Evolutionary conservation across 2,329 filamentous ascomycete species (phyloP), one percentile per base, ranked within the genome.

Genomic region (Gremmenia infestans): DNA sequence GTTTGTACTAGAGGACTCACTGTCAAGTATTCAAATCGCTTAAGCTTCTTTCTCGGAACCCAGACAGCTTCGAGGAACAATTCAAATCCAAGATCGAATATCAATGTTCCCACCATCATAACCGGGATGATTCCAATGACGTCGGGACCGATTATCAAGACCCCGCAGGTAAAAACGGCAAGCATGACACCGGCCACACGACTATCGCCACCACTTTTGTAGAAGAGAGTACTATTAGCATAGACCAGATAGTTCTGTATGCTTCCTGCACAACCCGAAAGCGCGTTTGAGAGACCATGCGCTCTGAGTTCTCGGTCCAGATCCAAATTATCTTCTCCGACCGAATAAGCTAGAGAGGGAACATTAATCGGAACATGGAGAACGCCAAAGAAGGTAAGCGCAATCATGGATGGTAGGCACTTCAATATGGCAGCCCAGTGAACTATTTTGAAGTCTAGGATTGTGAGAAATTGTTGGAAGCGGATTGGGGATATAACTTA

Each of bases 291-390:
- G 63, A 94, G 83, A 2, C 94, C 94, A 67, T 99, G 94, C 45
- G 96, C 85, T 67, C 92, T 91, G 22, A 99, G 78, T 71, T 99
- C 94, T 60, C 89, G 85, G 68, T 99, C 91, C 49, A 99, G 83
- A 68, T 95, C 86, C 32, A 96, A 81, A 68, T 97, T 89, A 69
- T 99, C 94, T 71, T 97, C 92, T 45, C 91, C 91, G 4, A 89
- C 90, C 35, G 91, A 91, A 49, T 96, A 87, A 0, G 91, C 94
- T 56, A 99, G 76, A 2, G 94, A 94, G 2, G 94, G 94, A 4
- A 99, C 92, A 67, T 99, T 99, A 73, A 99, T 99, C 0, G 94
- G 94, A 2, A 99, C 94, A 70, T 99, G 94, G 2, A 99, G 81
- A 54, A 99, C 87, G 52, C 94, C 94, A 67, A 99, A 99, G 76